A percentile compares a stretch with the other conserved stretches of the same genome.
phyloP scores from a whole-genome alignment of 2,329 filamentous ascomycete species.

The Penicillium sp. region DNA sequence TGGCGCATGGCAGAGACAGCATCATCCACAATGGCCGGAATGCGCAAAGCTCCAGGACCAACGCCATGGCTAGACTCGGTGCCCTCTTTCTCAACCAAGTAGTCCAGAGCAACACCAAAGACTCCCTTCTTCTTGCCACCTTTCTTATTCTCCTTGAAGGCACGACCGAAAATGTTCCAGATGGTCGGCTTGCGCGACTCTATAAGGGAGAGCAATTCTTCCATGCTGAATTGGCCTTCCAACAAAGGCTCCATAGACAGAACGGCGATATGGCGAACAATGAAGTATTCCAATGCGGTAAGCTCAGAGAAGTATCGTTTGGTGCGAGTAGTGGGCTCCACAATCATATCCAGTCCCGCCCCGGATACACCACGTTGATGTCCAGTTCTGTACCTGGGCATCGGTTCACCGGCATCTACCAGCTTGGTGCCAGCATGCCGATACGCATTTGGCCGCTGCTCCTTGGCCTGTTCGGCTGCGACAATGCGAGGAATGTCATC shows the following conservation, averaged over 20 bases:
- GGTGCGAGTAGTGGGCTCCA: constrained; percentile 53
- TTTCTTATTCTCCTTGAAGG: constrained; percentile 71
- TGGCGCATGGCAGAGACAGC: constrained; percentile 91
- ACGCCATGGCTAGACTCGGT: constrained; percentile 98
- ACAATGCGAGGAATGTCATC: constrained; percentile 97
- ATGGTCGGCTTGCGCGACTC: constrained; percentile 91
- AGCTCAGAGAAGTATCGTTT: constrained; percentile 95
- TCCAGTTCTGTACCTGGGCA: constrained; percentile 63
- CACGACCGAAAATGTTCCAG: constrained; percentile 97
- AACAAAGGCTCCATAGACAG: constrained; percentile 90
- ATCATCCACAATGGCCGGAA: constrained; percentile 93
- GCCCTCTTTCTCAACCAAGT: constrained; percentile 85
- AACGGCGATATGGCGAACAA: constrained; percentile 90
- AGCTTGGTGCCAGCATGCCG: constrained; percentile 69
- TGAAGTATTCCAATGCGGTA: constrained; percentile 93
- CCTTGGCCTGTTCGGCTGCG: constrained; percentile 87
- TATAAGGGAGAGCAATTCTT: constrained; percentile 86
- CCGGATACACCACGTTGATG: constrained; percentile 63
- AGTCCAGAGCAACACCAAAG: constrained; percentile 83
- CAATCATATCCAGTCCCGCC: constrained; percentile 44
- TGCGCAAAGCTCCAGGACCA: constrained; percentile 80
- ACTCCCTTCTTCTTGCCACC: constrained; percentile 84
- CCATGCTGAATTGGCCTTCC: constrained; percentile 84
- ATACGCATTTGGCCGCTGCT: constrained; percentile 77
- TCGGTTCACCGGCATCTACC: constrained; percentile 52